Conservation (phyloP, 148 eudicot genomes). For the Talinum fruticosum region DNA sequence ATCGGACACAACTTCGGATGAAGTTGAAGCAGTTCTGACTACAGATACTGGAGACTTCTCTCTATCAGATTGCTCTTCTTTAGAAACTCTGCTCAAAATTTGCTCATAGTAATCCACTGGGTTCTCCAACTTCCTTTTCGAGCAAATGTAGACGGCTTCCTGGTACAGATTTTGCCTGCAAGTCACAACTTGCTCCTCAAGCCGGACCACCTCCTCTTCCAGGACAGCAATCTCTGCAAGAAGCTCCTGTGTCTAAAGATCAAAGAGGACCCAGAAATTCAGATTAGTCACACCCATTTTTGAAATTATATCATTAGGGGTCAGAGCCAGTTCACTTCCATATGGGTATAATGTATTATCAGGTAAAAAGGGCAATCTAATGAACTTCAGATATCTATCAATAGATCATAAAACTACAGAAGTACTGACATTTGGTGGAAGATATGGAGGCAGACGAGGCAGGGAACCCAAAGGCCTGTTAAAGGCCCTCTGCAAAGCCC, state of each 20-base stretch:
- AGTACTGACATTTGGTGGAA: conserved; percentile 65
- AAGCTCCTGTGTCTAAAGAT: conserved; percentile 70
- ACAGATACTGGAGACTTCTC: conserved; percentile 38
- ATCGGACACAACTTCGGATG: conserved; percentile 34
- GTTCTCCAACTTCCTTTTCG: conserved; percentile 41
- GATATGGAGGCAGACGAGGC: conserved; percentile 94
- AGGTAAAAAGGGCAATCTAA: neutral
- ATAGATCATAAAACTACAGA: neutral
- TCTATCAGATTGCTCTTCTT: conserved; percentile 33
- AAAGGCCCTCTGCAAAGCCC: conserved; percentile 85
- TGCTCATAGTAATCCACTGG: conserved; percentile 29
- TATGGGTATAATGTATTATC: neutral
- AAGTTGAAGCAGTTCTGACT: conserved; percentile 42
- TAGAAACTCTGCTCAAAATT: conserved; percentile 27
- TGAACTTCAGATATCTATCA: neutral
- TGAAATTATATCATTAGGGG: neutral
- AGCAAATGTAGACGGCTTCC: conserved; percentile 51
- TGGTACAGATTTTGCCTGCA: conserved; percentile 60
- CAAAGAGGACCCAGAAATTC: neutral
- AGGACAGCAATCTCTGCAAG: conserved; percentile 93
- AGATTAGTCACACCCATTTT: neutral
- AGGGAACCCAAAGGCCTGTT: conserved; percentile 80
- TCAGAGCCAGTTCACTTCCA: neutral
- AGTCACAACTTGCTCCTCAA: conserved; percentile 72
- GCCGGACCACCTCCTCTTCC: conserved; percentile 93